Percentiles rank a stretch among this genome's conserved stretches.
phyloP scores from a whole-genome alignment of 257 asterid genomes.

The Anisodus acutangulus region DNA sequence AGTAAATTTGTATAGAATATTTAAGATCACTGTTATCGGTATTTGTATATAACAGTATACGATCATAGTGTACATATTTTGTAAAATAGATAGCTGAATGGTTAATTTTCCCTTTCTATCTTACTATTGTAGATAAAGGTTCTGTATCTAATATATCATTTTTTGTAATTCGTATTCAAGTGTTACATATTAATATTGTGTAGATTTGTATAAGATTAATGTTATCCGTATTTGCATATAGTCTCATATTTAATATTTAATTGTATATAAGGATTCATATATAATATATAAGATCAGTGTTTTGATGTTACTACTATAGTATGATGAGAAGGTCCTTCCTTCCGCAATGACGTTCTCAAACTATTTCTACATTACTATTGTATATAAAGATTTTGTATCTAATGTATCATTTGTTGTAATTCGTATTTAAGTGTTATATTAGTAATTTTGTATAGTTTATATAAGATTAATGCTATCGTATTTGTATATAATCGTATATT shows the following conservation, averaged over 20 bases:
- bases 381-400: neutral
- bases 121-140: neutral
- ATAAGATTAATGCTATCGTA: neutral
- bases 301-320: slow-evolving; percentile 33
- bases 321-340: slow-evolving; percentile 91
- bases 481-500: neutral
- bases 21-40: neutral
- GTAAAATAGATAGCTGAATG: too few relatives aligned
- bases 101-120: too few relatives aligned
- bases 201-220: neutral
- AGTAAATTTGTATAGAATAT: neutral
- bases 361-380: too few relatives aligned
- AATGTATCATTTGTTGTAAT: too few relatives aligned
- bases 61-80: too few relatives aligned
- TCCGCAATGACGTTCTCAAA: slow-evolving; percentile 86
- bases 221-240: neutral
- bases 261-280: neutral
- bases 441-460: neutral
- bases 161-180: neutral
- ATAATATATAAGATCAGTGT: neutral
- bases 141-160: neutral
- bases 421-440: neutral
- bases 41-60: too few relatives aligned
- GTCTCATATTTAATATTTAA: neutral
- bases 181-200: neutral